phyloP scores from a whole-genome alignment of 371 early-diverging fungal species.

The Basidiobolus heterosporus region DNA sequence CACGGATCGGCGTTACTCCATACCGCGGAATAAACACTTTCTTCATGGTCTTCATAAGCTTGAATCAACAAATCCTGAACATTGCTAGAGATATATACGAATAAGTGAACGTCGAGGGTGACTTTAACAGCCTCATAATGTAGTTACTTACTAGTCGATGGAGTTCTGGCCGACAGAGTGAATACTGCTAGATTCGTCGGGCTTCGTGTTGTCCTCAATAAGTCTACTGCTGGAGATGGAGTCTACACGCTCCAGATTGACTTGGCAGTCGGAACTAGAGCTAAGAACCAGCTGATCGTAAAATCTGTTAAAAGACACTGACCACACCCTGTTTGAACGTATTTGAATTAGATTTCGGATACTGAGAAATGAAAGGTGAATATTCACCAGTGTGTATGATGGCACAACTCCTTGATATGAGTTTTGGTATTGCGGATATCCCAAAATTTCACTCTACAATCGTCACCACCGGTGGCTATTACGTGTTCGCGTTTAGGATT shows the following conservation, averaged over 20 bases:
- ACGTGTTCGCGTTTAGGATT: slow-evolving; percentile 73
- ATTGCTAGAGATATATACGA: slow-evolving; percentile 6
- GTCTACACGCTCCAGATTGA: slow-evolving; percentile 64
- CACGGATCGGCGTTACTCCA: slow-evolving; percentile 86
- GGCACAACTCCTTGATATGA: slow-evolving; percentile 38
- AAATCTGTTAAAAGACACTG: slow-evolving; percentile 61
- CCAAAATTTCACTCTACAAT: slow-evolving; percentile 69
- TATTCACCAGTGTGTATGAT: slow-evolving; percentile 72
- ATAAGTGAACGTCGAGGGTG: slow-evolving; percentile 2
- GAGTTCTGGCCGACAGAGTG: slow-evolving; percentile 1
- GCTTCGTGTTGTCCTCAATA: slow-evolving; percentile 21
- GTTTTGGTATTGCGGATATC: slow-evolving; percentile 40
- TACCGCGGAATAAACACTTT: slow-evolving; percentile 70
- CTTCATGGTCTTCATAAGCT: slow-evolving; percentile 81
- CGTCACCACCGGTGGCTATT: slow-evolving; percentile 70
- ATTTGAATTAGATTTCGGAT: not conserved
- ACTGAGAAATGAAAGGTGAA: not conserved
- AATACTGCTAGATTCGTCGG: slow-evolving; percentile 9
- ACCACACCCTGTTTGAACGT: slow-evolving; percentile 45
- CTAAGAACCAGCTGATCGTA: slow-evolving; percentile 82
- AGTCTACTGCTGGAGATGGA: slow-evolving; percentile 34
- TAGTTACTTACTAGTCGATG: slow-evolving; percentile 10
- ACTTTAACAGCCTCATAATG: too few species aligned
- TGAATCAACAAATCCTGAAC: slow-evolving; percentile 15
- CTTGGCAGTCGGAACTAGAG: slow-evolving; percentile 66